Percentiles rank a stretch among this genome's conserved stretches.
Evolutionary conservation across 192 early-diverging fungal genomes (phyloP).

Genomic region (Gonapodya prolifera): DNA sequence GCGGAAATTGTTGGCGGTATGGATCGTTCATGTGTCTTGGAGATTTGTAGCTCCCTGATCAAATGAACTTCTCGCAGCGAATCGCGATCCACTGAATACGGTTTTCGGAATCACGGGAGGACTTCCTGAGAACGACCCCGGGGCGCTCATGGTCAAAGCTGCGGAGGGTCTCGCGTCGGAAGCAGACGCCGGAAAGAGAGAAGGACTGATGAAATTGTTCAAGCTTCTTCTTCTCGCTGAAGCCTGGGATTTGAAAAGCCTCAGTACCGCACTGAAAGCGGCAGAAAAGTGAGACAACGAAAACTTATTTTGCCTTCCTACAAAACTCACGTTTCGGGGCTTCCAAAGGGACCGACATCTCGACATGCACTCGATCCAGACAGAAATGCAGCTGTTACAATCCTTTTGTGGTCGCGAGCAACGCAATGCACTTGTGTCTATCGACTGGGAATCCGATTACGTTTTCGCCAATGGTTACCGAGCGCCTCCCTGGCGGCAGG

Average conservation of each 20-base stretch:
- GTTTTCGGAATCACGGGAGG: neutral
- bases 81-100: neutral
- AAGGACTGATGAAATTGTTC: neutral
- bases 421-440: constrained; percentile 24
- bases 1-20: neutral
- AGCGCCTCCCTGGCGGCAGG: constrained; percentile 49
- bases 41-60: neutral
- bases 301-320: neutral
- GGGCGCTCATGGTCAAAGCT: neutral
- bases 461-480: constrained; percentile 44
- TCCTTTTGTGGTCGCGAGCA: constrained; percentile 10
- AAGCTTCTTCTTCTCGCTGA: constrained; percentile 6
- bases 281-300: constrained; percentile 6
- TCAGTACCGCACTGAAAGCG: neutral
- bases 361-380: constrained; percentile 8
- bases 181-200: neutral
- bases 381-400: constrained; percentile 6
- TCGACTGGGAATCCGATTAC: constrained; percentile 50
- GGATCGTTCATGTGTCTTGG: neutral
- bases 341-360: neutral
- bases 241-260: neutral
- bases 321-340: neutral
- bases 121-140: neutral
- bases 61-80: neutral
- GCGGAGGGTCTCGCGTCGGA: neutral